Conservation (phyloP, 1,284 basidiomycete species). For the Amylostereum areolatum region DNA sequence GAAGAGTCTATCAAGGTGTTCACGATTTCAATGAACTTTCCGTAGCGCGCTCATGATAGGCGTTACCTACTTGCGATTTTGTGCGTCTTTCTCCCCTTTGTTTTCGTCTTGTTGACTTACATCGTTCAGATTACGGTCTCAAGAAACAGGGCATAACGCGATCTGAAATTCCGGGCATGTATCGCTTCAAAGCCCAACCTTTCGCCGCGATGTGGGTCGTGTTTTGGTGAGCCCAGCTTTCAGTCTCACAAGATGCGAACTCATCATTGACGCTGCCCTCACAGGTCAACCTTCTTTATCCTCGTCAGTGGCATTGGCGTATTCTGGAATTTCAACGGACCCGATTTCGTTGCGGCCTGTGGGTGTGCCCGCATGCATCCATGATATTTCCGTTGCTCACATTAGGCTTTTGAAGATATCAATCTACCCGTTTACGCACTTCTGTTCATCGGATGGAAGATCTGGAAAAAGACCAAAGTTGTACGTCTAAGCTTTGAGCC, state of each 20-base stretch:
- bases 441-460: slow-evolving; percentile 11
- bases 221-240: slow-evolving; percentile 18
- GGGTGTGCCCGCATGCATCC: not conserved
- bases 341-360: slow-evolving; percentile 14
- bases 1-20: no score
- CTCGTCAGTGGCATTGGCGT: slow-evolving; percentile 14
- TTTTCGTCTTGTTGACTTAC: not conserved
- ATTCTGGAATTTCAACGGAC: slow-evolving; percentile 11
- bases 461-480: slow-evolving; percentile 12
- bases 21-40: slow-evolving; percentile 1
- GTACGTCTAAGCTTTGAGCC: slow-evolving; percentile 4
- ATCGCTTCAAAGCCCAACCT: slow-evolving; percentile 22
- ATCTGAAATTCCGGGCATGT: slow-evolving; percentile 11
- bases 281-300: slow-evolving; percentile 8
- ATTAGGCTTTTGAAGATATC: slow-evolving; percentile 6
- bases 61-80: slow-evolving; percentile 14
- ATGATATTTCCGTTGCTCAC: not conserved
- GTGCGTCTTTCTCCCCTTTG: slow-evolving; percentile 2
- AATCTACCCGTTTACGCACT: slow-evolving; percentile 12
- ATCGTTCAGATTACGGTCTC: slow-evolving; percentile 11
- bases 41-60: slow-evolving; percentile 14
- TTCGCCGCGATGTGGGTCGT: slow-evolving; percentile 23
- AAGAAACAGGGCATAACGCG: slow-evolving; percentile 6
- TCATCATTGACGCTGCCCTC: not conserved
- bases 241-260: not conserved